Evolutionary conservation across 345 rosid genomes (phyloP).

Genomic region (Eucalyptus polybractea): DNA sequence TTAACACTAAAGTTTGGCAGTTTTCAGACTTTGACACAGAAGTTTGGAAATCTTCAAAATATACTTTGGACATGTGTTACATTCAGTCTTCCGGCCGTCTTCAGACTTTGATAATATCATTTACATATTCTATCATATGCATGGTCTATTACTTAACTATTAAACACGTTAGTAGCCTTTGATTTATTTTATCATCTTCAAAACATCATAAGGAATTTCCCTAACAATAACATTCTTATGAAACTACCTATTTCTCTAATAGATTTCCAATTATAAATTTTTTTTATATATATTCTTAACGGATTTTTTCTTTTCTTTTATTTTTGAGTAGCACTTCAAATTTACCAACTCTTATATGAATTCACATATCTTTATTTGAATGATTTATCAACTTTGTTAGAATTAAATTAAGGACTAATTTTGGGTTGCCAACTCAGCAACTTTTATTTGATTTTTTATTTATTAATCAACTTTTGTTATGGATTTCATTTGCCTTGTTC

Average conservation of each 20-base stretch:
- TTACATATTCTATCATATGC: too few species aligned
- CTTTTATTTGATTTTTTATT: background rate
- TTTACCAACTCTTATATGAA: background rate
- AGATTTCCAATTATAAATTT: background rate
- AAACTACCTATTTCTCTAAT: background rate
- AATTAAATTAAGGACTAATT: background rate
- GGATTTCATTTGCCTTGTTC: background rate
- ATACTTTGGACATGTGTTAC: too few species aligned
- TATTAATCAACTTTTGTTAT: background rate
- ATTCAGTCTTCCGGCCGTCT: too few species aligned
- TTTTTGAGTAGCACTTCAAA: fast-evolving
- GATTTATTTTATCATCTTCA: too few species aligned
- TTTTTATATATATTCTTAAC: background rate
- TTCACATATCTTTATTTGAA: background rate
- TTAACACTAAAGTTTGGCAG: fast-evolving
- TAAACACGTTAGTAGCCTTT: too few species aligned
- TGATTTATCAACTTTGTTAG: background rate
- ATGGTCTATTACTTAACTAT: too few species aligned
- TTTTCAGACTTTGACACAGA: fast-evolving
- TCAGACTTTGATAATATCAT: too few species aligned
- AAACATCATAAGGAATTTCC: too few species aligned
- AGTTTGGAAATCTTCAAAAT: too few species aligned
- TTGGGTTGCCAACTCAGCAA: background rate
- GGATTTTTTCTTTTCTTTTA: too few species aligned
- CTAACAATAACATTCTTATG: background rate